Evolutionary conservation across 345 rosid genomes (phyloP).

Genomic region (Gossypium sturtianum): DNA sequence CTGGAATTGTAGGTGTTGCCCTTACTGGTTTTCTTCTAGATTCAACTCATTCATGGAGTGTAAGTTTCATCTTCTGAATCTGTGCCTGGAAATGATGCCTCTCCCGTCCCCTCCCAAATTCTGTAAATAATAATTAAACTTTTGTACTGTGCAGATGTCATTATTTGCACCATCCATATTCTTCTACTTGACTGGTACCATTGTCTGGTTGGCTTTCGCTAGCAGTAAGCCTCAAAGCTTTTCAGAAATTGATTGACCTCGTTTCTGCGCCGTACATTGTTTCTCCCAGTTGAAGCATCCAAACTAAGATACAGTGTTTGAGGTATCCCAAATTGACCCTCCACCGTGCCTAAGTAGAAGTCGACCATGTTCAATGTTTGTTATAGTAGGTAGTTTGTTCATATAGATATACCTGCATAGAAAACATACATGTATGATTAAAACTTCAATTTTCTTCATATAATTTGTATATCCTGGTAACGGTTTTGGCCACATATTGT

Average conservation of each 20-base stretch:
- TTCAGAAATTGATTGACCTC: slow-evolving; percentile 34
- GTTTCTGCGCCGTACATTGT: neutral
- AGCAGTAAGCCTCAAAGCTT: slow-evolving; percentile 84
- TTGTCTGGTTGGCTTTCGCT: slow-evolving; percentile 82
- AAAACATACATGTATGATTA: slow-evolving; percentile 1
- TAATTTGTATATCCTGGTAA: slow-evolving; percentile 5
- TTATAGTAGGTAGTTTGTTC: neutral
- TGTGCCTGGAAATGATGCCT: neutral
- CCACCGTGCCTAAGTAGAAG: slow-evolving; percentile 3
- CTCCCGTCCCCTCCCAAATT: neutral
- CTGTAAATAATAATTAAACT: neutral
- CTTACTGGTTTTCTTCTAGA: slow-evolving; percentile 88
- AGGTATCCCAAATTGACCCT: neutral
- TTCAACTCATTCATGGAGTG: slow-evolving; percentile 94
- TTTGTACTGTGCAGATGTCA: slow-evolving; percentile 46
- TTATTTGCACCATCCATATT: slow-evolving; percentile 83
- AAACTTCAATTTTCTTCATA: neutral
- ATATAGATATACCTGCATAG: neutral
- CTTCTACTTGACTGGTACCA: slow-evolving; percentile 86
- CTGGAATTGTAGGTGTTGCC: slow-evolving; percentile 91
- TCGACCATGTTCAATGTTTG: neutral
- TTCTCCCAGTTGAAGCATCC: slow-evolving; percentile 6
- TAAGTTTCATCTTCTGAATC: slow-evolving; percentile 37
- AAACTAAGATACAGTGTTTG: slow-evolving; percentile 1
- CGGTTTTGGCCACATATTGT: slow-evolving; percentile 12